Conservation (phyloP, 202 grass and related monocot species). For the Cymbopogon flexuosus region DNA sequence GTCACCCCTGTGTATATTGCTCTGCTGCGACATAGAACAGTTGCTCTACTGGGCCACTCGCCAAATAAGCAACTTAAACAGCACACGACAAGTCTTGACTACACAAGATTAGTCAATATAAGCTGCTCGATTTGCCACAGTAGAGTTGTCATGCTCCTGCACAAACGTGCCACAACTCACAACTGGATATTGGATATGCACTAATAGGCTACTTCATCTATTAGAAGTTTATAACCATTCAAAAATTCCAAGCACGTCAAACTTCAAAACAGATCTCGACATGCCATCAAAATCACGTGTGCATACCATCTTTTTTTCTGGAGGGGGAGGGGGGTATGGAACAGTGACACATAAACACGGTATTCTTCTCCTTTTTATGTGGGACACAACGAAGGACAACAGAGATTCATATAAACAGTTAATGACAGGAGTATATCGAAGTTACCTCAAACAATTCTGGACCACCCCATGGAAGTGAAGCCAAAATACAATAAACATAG, state of each 20-base stretch:
- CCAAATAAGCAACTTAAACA: neutral
- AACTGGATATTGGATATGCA: neutral
- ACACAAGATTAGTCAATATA: neutral
- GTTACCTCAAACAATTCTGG: conserved; percentile 91
- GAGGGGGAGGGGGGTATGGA: neutral
- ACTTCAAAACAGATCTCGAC: neutral
- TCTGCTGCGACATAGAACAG: neutral
- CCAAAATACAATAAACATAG: conserved; percentile 97
- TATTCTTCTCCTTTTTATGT: neutral
- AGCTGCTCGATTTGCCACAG: neutral
- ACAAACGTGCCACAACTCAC: neutral
- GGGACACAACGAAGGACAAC: neutral
- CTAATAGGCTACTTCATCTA: neutral
- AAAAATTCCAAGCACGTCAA: neutral
- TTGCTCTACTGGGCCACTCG: neutral
- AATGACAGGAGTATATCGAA: neutral
- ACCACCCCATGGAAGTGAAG: conserved; percentile 90
- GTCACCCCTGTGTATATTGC: neutral
- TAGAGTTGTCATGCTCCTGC: neutral
- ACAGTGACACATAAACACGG: neutral
- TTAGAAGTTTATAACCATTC: no score
- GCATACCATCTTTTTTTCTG: neutral
- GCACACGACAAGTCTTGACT: neutral
- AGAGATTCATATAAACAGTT: neutral
- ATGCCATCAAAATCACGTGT: neutral